Percentiles rank a stretch among this genome's conserved stretches.
These are phyloP conservation scores for Cutaneotrichosporon dermatis DNA, from an alignment of 1,284 basidiomycete species.

Conservation along the genomic window DNA sequence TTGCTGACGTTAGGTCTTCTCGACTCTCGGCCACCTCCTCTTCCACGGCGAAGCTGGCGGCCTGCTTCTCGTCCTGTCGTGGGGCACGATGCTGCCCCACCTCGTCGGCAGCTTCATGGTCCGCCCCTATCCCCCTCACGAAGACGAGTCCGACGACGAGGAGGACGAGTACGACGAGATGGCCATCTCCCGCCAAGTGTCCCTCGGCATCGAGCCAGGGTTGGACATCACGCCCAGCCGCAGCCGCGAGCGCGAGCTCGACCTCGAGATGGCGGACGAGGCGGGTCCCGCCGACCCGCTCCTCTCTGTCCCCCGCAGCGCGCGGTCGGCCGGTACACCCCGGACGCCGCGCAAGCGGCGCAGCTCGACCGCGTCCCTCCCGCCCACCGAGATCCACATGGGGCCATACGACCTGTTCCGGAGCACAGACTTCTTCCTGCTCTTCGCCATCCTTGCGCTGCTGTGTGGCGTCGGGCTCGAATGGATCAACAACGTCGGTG, in stretches of 20 bases:
- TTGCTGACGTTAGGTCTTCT: conserved; percentile 54
- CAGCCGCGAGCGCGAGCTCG: not conserved
- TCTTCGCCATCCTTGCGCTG: conserved; percentile 66
- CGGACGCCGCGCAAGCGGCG: conserved; percentile 2
- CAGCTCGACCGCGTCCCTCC: conserved; percentile 25
- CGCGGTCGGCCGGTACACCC: not conserved
- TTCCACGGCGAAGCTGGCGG: conserved; percentile 68
- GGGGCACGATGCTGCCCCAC: conserved; percentile 67
- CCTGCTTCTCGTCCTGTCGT: conserved; percentile 63
- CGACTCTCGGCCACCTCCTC: conserved; percentile 59
- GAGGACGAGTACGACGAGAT: conserved; percentile 12
- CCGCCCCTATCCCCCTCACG: conserved; percentile 55
- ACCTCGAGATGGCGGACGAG: conserved; percentile 1
- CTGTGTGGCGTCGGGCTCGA: conserved; percentile 82
- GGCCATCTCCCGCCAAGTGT: conserved; percentile 12
- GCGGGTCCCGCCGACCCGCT: not conserved
- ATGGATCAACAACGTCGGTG: conserved; percentile 91
- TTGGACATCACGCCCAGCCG: not conserved
- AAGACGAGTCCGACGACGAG: conserved; percentile 17
- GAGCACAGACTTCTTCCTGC: conserved; percentile 66
- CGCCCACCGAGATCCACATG: conserved; percentile 24
- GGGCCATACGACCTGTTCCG: conserved; percentile 30
- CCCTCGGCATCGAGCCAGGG: conserved; percentile 4
- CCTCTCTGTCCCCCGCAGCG: not conserved
- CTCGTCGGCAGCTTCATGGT: conserved; percentile 63